A percentile compares a stretch with the other conserved stretches of the same genome.
phyloP scores from a whole-genome alignment of 2,329 filamentous ascomycete genomes.

The Alternaria panax region DNA sequence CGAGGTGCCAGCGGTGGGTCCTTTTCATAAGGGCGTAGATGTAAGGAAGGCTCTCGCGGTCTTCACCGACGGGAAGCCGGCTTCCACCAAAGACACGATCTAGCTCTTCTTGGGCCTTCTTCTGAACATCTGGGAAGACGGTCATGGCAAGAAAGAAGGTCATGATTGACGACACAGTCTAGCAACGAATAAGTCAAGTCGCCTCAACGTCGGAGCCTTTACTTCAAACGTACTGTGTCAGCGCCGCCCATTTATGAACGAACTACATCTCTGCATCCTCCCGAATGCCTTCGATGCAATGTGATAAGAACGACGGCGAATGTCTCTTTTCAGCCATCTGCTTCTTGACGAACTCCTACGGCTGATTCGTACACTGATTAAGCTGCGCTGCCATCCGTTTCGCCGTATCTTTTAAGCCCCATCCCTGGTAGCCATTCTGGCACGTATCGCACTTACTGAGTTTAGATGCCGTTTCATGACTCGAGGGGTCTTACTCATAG shows the following conservation, averaged over 20 bases:
- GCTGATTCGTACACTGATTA: slow-evolving; percentile 44
- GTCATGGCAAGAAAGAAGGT: slow-evolving; percentile 62
- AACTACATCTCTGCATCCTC: slow-evolving; percentile 42
- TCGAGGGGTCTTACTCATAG: slow-evolving; percentile 31
- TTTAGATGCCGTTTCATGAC: background rate
- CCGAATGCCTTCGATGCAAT: slow-evolving; percentile 45
- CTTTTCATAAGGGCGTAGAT: slow-evolving; percentile 46
- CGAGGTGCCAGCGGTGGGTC: slow-evolving; percentile 54
- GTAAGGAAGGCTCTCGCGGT: slow-evolving; percentile 53
- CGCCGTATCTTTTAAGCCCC: slow-evolving; percentile 24
- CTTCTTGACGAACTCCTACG: slow-evolving; percentile 55
- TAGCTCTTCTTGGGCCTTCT: slow-evolving; percentile 57
- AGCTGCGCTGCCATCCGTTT: slow-evolving; percentile 36
- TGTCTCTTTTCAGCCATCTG: slow-evolving; percentile 46
- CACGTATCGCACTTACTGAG: slow-evolving; percentile 45
- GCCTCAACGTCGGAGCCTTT: background rate
- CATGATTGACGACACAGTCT: slow-evolving; percentile 53
- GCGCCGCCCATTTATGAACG: slow-evolving; percentile 54
- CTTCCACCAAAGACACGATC: slow-evolving; percentile 57
- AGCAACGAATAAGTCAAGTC: background rate
- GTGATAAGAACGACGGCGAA: slow-evolving; percentile 51
- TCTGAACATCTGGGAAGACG: slow-evolving; percentile 57
- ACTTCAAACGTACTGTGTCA: slow-evolving; percentile 44
- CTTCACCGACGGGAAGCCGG: slow-evolving; percentile 57
- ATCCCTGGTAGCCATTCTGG: slow-evolving; percentile 58